Conservation (phyloP, 345 rosid species). For the Adansonia digitata region DNA sequence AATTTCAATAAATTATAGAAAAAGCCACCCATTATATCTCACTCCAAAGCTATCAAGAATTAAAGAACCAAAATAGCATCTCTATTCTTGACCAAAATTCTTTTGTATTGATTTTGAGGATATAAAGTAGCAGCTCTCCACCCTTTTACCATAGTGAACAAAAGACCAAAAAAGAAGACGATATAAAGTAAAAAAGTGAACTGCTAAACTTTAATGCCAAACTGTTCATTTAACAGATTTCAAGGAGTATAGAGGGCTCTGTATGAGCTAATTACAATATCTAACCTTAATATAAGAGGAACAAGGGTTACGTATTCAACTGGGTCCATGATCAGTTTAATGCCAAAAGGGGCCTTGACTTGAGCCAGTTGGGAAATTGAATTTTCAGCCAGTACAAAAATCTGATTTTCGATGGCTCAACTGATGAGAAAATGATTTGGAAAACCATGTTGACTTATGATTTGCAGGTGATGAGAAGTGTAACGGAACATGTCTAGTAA, state of each 20-base stretch:
- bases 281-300: not conserved
- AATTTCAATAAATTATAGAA: not conserved
- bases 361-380: not conserved
- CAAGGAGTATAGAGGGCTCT: not conserved
- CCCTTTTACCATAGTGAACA: not conserved
- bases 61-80: not conserved
- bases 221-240: not conserved
- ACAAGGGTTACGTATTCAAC: not conserved
- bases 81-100: not conserved
- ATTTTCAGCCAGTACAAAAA: not conserved
- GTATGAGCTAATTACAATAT: not conserved
- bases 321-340: not conserved
- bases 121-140: not conserved
- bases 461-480: not conserved
- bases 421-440: not conserved
- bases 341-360: not conserved
- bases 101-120: not conserved
- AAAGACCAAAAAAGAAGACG: not conserved
- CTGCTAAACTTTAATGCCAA: not conserved
- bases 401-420: not conserved
- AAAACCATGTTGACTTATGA: not conserved
- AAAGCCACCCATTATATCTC: not conserved
- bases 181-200: not conserved
- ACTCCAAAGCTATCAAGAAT: not conserved
- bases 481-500: not conserved